phyloP scores from a whole-genome alignment of 2,329 filamentous ascomycete species.

The Stagonosporopsis tanaceti region DNA sequence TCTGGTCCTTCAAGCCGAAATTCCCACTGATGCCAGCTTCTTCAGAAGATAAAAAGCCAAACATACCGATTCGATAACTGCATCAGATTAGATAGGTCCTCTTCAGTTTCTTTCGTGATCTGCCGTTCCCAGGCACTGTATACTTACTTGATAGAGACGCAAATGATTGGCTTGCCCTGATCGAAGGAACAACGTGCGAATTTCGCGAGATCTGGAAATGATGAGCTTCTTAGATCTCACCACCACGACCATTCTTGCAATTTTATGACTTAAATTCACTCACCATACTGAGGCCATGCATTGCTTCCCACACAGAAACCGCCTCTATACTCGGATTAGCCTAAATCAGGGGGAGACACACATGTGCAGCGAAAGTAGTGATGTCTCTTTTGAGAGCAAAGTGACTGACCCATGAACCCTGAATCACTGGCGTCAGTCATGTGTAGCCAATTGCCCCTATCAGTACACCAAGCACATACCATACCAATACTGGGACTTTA shows the following conservation, averaged over 20 bases:
- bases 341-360: conserved; percentile 1
- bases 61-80: conserved; percentile 44
- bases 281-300: conserved; percentile 62
- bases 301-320: conserved; percentile 58
- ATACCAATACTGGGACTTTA: conserved; percentile 1
- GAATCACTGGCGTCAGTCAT: background rate
- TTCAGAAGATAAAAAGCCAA: conserved; percentile 54
- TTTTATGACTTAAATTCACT: conserved; percentile 22
- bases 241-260: background rate
- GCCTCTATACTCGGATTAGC: background rate
- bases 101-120: background rate
- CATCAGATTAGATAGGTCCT: background rate
- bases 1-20: conserved; percentile 47
- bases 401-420: background rate
- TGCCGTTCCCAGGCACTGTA: background rate
- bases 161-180: conserved; percentile 1
- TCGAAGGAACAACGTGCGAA: background rate
- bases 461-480: background rate
- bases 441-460: background rate
- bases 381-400: background rate
- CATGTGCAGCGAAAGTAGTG: background rate
- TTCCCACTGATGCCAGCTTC: conserved; percentile 53
- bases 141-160: conserved; percentile 4
- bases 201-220: conserved; percentile 1
- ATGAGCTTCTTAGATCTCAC: background rate